Evolutionary conservation across 306 rosid genomes (phyloP).

Genomic region (Calophaca sinica): DNA sequence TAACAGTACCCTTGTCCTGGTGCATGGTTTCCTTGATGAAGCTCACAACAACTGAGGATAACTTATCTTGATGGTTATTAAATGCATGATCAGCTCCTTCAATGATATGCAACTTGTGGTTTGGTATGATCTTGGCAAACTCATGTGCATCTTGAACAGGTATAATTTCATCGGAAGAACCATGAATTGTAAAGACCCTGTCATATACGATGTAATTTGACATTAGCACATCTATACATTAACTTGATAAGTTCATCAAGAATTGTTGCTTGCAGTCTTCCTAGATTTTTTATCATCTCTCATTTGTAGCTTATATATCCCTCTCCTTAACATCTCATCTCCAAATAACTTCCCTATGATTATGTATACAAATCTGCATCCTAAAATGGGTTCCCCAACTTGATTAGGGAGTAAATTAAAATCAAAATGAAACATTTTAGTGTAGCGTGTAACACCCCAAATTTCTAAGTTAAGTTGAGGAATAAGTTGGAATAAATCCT

Average conservation of each 20-base stretch:
- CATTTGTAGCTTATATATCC: neutral
- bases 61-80: slow-evolving; percentile 59
- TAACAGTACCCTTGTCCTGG: slow-evolving; percentile 47
- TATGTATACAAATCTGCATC: too few relatives aligned
- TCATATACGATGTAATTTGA: slow-evolving; percentile 11
- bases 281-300: slow-evolving; percentile 2
- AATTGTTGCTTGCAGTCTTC: neutral
- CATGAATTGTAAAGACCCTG: slow-evolving; percentile 82
- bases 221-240: slow-evolving; percentile 36
- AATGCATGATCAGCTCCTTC: slow-evolving; percentile 74
- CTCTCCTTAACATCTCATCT: neutral
- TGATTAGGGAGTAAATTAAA: too few relatives aligned
- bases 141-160: slow-evolving; percentile 65
- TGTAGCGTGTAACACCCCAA: too few relatives aligned
- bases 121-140: slow-evolving; percentile 71
- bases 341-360: too few relatives aligned
- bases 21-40: slow-evolving; percentile 53
- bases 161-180: slow-evolving; percentile 62
- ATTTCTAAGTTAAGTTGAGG: too few relatives aligned
- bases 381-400: too few relatives aligned
- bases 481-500: too few relatives aligned
- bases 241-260: neutral
- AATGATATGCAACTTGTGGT: slow-evolving; percentile 65
- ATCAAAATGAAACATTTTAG: too few relatives aligned
- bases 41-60: slow-evolving; percentile 55